phyloP scores from a whole-genome alignment of 352 stramenopile species.

The Phytopythium litorale region DNA sequence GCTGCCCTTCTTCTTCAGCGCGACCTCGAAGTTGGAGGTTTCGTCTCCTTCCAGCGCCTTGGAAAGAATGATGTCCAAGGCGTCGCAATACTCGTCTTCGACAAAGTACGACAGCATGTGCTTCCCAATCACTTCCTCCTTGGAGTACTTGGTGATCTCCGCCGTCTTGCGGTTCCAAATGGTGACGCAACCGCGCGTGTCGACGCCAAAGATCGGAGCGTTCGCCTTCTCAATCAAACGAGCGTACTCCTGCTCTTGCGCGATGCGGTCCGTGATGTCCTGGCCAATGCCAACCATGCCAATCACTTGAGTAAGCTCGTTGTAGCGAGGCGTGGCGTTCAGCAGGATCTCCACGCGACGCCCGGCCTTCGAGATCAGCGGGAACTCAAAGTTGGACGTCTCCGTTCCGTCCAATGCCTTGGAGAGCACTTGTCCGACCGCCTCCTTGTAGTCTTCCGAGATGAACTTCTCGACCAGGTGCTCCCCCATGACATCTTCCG shows the following conservation, averaged over 20 bases:
- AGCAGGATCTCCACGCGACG: conserved; percentile 80
- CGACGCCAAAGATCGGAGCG: conserved; percentile 60
- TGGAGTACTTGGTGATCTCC: conserved; percentile 45
- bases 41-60: conserved; percentile 60
- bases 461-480: conserved; percentile 91
- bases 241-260: conserved; percentile 57
- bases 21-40: conserved; percentile 84
- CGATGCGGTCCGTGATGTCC: conserved; percentile 78
- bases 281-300: conserved; percentile 88
- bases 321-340: conserved; percentile 82
- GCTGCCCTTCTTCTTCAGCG: conserved; percentile 68
- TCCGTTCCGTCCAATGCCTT: conserved; percentile 58
- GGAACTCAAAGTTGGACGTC: conserved; percentile 85
- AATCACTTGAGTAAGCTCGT: conserved; percentile 76
- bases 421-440: conserved; percentile 50
- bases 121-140: conserved; percentile 34
- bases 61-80: conserved; percentile 43
- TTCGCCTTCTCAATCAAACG: conserved; percentile 64
- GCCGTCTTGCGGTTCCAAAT: conserved; percentile 58
- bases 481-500: conserved; percentile 85
- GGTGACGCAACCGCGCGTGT: conserved; percentile 37
- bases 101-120: conserved; percentile 62
- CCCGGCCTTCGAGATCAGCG: conserved; percentile 77
- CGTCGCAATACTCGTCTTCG: conserved; percentile 44
- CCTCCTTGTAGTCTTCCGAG: conserved; percentile 63